Evolutionary conservation across 108 stramenopile species (phyloP), one percentile per base, ranked within the genome.

Genomic region (Skeletonema menzelii): DNA sequence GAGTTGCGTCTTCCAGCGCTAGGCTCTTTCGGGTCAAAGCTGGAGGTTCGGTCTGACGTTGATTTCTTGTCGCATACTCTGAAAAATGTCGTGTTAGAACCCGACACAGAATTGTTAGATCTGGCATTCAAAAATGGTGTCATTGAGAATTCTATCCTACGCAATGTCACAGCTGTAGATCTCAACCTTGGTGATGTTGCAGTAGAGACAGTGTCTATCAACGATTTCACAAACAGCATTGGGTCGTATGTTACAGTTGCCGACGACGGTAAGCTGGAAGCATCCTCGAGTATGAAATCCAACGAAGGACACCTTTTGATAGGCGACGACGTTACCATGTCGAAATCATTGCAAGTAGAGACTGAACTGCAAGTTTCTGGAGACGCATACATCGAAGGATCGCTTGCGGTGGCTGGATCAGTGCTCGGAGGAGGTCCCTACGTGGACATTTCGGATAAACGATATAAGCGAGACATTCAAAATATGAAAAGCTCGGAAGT

Each of bases 391-490:
- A 11, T 89, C 22, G 85, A 77, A 19, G 84, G 86, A n/a, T 34
- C 69, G 2, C 59, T 89, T 42, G 79, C 68, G 8, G 86, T 89
- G 10, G 64, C 63, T 42, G 88, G 88, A 1, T 72, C 69, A 35
- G 88, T 89, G 13, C 70, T 87, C n/a, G 88, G 86, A 13, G 70
- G 77, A 12, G 88, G 88, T 15, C 85, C 88, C 3, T 89, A 89
- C 63, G 65, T 87, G 17, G 88, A 89, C 53, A 59, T 83, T 6
- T 81, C 79, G 2, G 88, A 89, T 60, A 65, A 27, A 22, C 67
- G 88, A 19, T 72, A 85, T 44, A 89, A 89, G 69, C 47, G 28
- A 30, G 74, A 86, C 60, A 68, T 89, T 14, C 61, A 73, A 27
- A 55, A 19, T 15, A 60, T 87, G 27, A 28, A 69, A 0, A 57